phyloP scores from a whole-genome alignment of 208 protist genomes.

The Trypanosoma scelopori region DNA sequence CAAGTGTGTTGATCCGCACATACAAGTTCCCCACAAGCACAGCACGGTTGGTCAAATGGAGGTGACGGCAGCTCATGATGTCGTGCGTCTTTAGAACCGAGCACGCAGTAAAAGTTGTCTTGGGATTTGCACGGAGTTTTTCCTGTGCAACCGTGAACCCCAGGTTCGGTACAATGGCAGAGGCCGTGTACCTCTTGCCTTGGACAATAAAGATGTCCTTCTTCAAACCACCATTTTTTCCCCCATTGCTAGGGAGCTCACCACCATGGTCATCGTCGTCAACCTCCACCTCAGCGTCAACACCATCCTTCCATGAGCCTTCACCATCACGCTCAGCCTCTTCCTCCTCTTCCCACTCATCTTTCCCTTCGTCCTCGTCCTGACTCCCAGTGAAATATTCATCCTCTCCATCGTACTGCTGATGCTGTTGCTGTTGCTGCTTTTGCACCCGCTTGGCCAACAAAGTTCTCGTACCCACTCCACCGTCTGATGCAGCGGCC shows the following conservation, averaged over 20 bases:
- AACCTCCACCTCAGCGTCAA: constrained; percentile 25
- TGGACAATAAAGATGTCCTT: constrained; percentile 25
- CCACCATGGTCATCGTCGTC: constrained; percentile 28
- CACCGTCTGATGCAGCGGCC: background rate
- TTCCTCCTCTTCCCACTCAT: constrained; percentile 23
- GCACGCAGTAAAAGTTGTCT: constrained; percentile 55
- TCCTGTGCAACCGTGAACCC: constrained; percentile 42
- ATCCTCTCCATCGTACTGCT: background rate
- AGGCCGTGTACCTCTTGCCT: constrained; percentile 45
- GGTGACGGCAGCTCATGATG: constrained; percentile 51
- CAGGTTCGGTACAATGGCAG: constrained; percentile 60
- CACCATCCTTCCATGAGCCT: constrained; percentile 29
- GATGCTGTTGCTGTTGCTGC: background rate
- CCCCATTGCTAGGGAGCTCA: constrained; percentile 1
- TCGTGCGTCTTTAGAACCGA: constrained; percentile 39
- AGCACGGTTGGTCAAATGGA: constrained; percentile 69
- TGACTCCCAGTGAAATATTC: background rate
- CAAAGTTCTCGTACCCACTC: background rate
- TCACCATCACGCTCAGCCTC: constrained; percentile 27
- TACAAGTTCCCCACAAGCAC: constrained; percentile 63
- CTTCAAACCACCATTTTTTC: constrained; percentile 14
- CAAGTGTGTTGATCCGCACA: constrained; percentile 76
- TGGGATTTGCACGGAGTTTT: constrained; percentile 50
- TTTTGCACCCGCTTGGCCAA: background rate
- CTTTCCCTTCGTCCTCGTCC: constrained; percentile 12